Base-by-base conservation (phyloP, 257 asterid species). In the Haberlea rhodopensis region DNA sequence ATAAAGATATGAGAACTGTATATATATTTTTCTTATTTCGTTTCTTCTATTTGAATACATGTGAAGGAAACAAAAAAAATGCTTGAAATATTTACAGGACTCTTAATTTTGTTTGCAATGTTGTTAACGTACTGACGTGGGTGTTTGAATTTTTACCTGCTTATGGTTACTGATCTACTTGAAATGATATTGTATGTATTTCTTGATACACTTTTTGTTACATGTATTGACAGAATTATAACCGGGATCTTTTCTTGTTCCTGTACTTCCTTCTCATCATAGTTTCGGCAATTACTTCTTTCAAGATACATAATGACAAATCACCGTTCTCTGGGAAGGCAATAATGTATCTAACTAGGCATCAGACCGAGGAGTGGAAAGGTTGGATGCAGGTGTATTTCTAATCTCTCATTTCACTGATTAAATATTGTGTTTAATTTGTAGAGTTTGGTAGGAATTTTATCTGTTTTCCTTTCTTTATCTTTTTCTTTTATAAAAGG, bases 351-450 rank as follows among this genome's bases (percentile, higher is more conserved):
- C 78, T 91, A 57, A 91, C 88, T 79, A 81, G 97, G 74, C 96
- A 91, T 79, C 97, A 91, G 77, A 91, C 97, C 53, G 96, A 91
- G 80, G 97, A 91, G 73, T 88, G 97, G 97, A 91, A 83, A 81
- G 97, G 97, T 18, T 86, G 95, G 97, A 91, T 91, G 97, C 96
- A 91, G 94, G 96, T 91, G 71, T 70, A 54, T 46, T 49, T 62
- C 63, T 56, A n/a, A 10, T 32, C 43, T n/a, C 61, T 32, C 24
- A 40, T 52, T 51, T 59, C 18, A 62, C 28, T 57, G 37, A 27
- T 16, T 24, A 40, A 32, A 62, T n/a, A 9, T 69, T 49, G 2
- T 32, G 3, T 32, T 32, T 8, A 56, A 28, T 24, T 56, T 25
- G 34, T 32, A 32, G 13, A 8, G 40, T 32, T 32, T 32, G 8